Evolutionary conservation across 352 stramenopile genomes (phyloP).

Genomic region (Phytophthora crassamura): DNA sequence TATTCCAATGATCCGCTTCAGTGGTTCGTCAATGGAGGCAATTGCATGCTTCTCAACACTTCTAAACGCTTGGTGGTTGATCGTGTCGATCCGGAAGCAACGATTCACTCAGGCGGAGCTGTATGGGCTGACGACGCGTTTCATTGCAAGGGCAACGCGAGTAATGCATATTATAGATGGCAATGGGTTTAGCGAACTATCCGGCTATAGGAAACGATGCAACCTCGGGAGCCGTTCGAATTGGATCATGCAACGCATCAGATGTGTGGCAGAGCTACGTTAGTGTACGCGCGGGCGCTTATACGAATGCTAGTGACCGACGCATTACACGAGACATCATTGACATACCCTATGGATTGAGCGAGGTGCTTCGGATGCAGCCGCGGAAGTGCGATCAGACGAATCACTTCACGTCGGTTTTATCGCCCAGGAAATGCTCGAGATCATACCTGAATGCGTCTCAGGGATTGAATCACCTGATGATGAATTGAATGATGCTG

Average conservation of each 20-base stretch:
- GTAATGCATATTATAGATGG: background rate
- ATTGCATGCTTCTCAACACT: background rate
- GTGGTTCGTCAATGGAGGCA: background rate
- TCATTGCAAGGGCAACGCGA: background rate
- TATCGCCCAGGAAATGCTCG: background rate
- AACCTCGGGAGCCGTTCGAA: background rate
- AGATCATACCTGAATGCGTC: background rate
- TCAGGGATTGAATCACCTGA: background rate
- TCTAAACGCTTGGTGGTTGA: background rate
- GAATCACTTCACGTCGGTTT: background rate
- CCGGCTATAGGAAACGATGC: background rate
- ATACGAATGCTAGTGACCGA: conserved; percentile 7
- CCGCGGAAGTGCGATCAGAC: background rate
- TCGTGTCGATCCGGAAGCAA: background rate
- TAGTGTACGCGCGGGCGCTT: background rate
- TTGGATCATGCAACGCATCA: background rate
- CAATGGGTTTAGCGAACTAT: background rate
- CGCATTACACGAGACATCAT: background rate
- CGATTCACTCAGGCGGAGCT: background rate
- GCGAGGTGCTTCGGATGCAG: background rate
- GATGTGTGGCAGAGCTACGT: background rate
- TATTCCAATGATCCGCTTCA: background rate
- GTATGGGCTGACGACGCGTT: background rate
- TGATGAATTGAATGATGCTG: background rate
- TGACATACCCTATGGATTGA: background rate